A percentile compares a stretch with the other conserved stretches of the same genome.
These are phyloP conservation scores for Spergularia marina DNA, from an alignment of 148 eudicot genomes.

Conservation along the genomic window DNA sequence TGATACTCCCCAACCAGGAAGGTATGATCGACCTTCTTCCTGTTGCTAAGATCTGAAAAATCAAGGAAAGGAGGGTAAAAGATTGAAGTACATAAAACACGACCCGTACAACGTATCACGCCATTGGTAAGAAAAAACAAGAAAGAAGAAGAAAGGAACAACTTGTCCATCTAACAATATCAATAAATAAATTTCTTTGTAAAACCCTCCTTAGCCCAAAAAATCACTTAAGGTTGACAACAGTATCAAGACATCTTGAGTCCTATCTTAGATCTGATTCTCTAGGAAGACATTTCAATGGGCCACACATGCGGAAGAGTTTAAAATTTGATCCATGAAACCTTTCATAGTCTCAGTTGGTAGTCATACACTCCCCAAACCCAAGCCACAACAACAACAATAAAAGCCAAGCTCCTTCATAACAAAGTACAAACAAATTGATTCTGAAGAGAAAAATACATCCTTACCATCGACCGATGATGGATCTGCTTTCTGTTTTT, in stretches of 20 bases:
- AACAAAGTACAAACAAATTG: not conserved
- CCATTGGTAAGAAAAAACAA: not conserved
- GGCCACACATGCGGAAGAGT: not conserved
- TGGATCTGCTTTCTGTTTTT: conserved; percentile 41
- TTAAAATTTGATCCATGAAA: not conserved
- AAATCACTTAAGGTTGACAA: not conserved
- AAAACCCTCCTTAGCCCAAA: not conserved
- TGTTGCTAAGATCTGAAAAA: conserved; percentile 40
- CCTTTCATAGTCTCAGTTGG: not conserved
- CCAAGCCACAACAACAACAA: too few relatives aligned
- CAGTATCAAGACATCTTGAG: not conserved
- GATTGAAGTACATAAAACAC: conserved; percentile 15
- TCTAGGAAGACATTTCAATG: not conserved
- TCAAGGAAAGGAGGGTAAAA: conserved; percentile 7
- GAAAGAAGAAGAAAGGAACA: not conserved
- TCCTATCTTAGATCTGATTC: conserved; percentile 2
- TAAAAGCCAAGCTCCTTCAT: not conserved
- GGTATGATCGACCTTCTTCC: conserved; percentile 58
- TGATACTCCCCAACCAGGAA: conserved; percentile 84
- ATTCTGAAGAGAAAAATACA: not conserved
- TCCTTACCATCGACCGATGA: conserved; percentile 37
- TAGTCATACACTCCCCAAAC: not conserved
- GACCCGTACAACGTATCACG: too few relatives aligned
- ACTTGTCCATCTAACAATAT: not conserved
- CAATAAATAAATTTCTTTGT: not conserved